Evolutionary conservation across 176 grass and related monocot species (phyloP), one percentile per base, ranked within the genome.

Genomic region (Puccinellia tenuiflora): DNA sequence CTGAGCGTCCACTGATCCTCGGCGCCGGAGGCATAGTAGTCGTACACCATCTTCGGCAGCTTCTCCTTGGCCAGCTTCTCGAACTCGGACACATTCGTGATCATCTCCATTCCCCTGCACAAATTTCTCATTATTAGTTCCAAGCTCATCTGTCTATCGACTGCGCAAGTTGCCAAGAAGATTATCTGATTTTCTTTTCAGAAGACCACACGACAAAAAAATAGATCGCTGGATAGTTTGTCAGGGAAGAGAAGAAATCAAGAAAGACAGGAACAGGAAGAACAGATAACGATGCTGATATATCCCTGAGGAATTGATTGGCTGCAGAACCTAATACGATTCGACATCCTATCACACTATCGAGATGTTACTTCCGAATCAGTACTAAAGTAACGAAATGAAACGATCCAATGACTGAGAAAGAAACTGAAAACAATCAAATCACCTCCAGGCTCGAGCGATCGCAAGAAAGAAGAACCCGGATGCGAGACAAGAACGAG

Each of bases 41-140:
- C 96, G 43, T 93, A 99, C 53, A 96, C 88, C 96, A 99, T 96
- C 86, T 96, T 99, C 10, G 96, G 86, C 65, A 99, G 72, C 65
- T 83, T 99, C 83, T 94, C 73, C 87, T 90, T 96, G 0, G 91
- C 96, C 15, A 92, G 83, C 34, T 68, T 77, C 80, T 99, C 87
- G 14, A 94, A 99, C 90, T 99, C 96, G 29, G 52, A 54, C 73
- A 99, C 96, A 73, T 99, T 99, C 56, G 96, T 99, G 17, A 99
- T 85, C 48, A 78, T 26, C 81, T 92, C 93, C 93, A 95, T 95
- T 28, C 84, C 78, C 80, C 51, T 82, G 79, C 25, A 8, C 35
- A 59, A 67, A 66, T 16, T 35, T 26, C 1, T 53, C 30, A 15
- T 9, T 17, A 47, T 78, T 7, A 90, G 30, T 48, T 10, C 15